Base-by-base conservation (phyloP, 352 stramenopile genomes). In the Saprolegnia diclina region DNA sequence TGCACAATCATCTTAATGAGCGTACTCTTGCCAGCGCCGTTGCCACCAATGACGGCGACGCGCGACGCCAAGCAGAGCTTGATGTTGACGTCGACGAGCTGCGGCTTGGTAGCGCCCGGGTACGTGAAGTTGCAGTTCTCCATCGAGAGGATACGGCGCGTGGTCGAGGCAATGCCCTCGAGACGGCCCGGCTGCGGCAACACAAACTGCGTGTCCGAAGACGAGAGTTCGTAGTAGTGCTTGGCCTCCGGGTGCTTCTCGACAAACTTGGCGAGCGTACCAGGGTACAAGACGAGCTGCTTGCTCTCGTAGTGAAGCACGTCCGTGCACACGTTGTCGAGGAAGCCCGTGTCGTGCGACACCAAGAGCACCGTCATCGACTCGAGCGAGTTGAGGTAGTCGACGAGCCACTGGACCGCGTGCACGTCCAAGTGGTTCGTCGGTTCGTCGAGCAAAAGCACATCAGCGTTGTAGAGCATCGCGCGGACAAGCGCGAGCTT, bases 21-120 rank as follows among this genome's bases (percentile, higher is more conserved):
- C 61, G 96, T 99, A 66, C 91, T 98, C 79, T 99, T 99, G 70
- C 96, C 96, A 42, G 95, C 96, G 67, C 96, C 96, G 73, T 99
- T 99, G 52, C 92, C 91, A 70, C 96, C 95, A 54, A 99, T 96
- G 68, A 97, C 97, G 22, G 94, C 96, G 38, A 99, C 90, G 78
- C 96, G 94, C 62, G 95, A 98, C 18, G 89, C 95, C 42, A 98
- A 81, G 21, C 92, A 98, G 32, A 98, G 85, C 76, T 98, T 96
- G 11, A 98, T 79, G 48, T 83, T 92, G 66, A 98, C 97, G 72
- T 98, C 82, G 44, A 82, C 85, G 24, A 98, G 78, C 68, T 95
- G 97, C 21, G 93, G 93, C 73, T 87, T 96, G 21, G 81, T 72
- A 59, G 71, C 76, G 26, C 88, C 87, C 0, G 90, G 85, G 76